A percentile compares a stretch with the other conserved stretches of the same genome.
These are phyloP conservation scores for Acmispon strigosus DNA, from an alignment of 306 rosid genomes.

Conservation along the genomic window DNA sequence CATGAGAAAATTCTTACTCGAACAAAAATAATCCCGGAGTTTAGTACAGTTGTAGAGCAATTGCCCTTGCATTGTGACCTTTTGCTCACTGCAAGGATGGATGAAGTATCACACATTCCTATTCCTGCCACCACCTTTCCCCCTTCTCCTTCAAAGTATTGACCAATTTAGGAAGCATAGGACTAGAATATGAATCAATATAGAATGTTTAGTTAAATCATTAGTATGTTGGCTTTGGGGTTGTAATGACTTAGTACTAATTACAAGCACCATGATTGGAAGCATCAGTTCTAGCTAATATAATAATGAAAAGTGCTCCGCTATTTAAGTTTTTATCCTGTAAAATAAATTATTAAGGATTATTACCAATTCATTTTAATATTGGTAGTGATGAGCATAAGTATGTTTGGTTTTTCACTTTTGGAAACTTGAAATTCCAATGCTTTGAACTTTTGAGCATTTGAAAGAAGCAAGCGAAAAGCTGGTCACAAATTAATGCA, in stretches of 20 bases:
- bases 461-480: not conserved
- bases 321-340: too few relatives aligned
- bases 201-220: not conserved
- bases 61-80: constrained; percentile 6
- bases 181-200: not conserved
- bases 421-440: too few relatives aligned
- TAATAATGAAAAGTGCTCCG: too few relatives aligned
- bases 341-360: too few relatives aligned
- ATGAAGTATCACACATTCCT: not conserved
- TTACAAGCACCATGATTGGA: too few relatives aligned
- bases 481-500: not conserved
- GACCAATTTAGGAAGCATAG: not conserved
- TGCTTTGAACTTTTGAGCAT: not conserved
- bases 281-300: too few relatives aligned
- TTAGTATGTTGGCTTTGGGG: not conserved
- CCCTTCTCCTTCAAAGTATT: not conserved
- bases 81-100: not conserved
- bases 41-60: constrained; percentile 21
- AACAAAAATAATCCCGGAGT: not conserved
- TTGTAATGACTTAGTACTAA: not conserved
- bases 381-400: too few relatives aligned
- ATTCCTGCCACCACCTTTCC: not conserved
- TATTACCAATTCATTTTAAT: too few relatives aligned
- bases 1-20: too few relatives aligned
- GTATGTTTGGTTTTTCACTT: too few relatives aligned